Percentiles rank a stretch among this genome's conserved stretches.
phyloP scores from a whole-genome alignment of 73 alveolate species.

The Paramecium caudatum region DNA sequence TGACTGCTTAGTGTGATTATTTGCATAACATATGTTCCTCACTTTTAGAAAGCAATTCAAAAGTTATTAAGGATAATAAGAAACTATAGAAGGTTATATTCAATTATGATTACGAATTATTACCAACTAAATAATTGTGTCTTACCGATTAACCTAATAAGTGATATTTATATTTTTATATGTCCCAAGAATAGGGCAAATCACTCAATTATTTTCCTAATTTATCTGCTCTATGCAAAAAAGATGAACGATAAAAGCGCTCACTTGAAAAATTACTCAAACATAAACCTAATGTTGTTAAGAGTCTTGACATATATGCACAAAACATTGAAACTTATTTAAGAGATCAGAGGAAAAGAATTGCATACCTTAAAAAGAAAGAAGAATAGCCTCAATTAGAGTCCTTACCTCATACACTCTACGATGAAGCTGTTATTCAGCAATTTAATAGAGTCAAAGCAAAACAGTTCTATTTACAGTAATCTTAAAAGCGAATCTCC shows the following conservation, averaged over 20 bases:
- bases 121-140: not conserved
- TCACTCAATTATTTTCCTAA: constrained; percentile 14
- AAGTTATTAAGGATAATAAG: constrained; percentile 3
- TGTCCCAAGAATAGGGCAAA: not conserved
- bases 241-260: constrained; percentile 8
- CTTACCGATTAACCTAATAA: not conserved
- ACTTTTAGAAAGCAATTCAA: not conserved
- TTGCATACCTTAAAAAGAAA: constrained; percentile 3
- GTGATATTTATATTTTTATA: not conserved
- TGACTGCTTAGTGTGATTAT: not conserved
- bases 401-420: not conserved
- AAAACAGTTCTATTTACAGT: not conserved
- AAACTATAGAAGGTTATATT: not conserved
- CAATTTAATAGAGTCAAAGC: constrained; percentile 52
- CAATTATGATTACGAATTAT: not conserved
- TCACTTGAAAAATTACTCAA: not conserved
- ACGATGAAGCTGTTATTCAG: constrained; percentile 34
- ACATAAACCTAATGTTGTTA: constrained; percentile 55
- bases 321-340: constrained; percentile 34
- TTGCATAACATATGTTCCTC: not conserved
- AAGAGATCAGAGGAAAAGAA: constrained; percentile 34
- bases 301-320: constrained; percentile 49
- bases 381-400: not conserved
- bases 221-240: not conserved
- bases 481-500: not conserved